These are phyloP conservation scores for Cordyceps cicadae DNA, from an alignment of 2,329 filamentous ascomycete species.

Conservation along the genomic window DNA sequence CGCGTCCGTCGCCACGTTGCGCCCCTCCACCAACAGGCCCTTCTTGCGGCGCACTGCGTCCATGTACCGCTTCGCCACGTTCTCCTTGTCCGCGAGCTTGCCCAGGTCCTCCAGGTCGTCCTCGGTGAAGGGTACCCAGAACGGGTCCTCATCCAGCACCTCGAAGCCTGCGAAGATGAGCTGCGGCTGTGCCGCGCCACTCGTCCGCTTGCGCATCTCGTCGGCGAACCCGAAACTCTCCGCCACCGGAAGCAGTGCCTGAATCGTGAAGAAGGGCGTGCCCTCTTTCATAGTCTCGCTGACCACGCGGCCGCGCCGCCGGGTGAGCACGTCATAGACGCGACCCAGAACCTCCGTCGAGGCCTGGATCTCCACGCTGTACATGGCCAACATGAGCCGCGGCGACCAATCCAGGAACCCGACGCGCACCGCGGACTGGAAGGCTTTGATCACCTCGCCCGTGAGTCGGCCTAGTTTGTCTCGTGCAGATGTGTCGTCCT, in stretches of 20 bases:
- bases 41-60: constrained; percentile 80
- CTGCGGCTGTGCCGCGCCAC: constrained; percentile 84
- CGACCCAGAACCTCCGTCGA: constrained; percentile 90
- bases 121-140: constrained; percentile 95
- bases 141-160: constrained; percentile 88
- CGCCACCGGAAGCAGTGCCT: constrained; percentile 78
- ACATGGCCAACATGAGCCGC: constrained; percentile 94
- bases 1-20: constrained; percentile 70
- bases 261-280: constrained; percentile 92
- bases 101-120: constrained; percentile 95
- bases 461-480: constrained; percentile 74
- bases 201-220: constrained; percentile 91
- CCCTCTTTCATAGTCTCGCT: constrained; percentile 90
- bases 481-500: constrained; percentile 47
- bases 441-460: constrained; percentile 84
- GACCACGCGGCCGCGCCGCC: constrained; percentile 79
- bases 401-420: constrained; percentile 95
- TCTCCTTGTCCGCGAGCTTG: constrained; percentile 87
- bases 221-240: constrained; percentile 95
- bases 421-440: constrained; percentile 72
- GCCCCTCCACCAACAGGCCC: constrained; percentile 74
- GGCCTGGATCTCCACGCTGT: constrained; percentile 94
- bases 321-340: constrained; percentile 96
- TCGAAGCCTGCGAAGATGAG: constrained; percentile 90
- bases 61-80: constrained; percentile 94